A percentile compares a stretch with the other conserved stretches of the same genome.
phyloP scores from a whole-genome alignment of 225 moss, liverwort and hornwort species.

The Pseudoscleropodium purum region DNA sequence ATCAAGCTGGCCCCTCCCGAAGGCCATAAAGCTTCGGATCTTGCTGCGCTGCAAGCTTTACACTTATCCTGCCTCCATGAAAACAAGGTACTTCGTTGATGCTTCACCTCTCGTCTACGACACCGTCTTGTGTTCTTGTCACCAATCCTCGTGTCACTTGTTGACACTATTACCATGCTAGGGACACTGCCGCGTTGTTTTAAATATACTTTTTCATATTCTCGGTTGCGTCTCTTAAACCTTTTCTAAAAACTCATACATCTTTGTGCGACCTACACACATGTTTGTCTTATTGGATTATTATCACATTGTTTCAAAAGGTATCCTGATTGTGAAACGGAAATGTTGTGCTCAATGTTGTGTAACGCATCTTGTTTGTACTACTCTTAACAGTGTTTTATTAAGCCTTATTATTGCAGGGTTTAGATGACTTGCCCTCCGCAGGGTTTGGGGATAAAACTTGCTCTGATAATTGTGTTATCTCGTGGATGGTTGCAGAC shows the following conservation, averaged over 20 bases:
- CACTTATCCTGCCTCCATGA: constrained; percentile 75
- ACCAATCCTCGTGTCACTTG: not conserved
- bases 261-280: not conserved
- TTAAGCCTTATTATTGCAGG: not conserved
- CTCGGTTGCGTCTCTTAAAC: not conserved
- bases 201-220: not conserved
- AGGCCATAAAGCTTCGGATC: constrained; percentile 34
- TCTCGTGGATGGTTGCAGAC: constrained; percentile 47
- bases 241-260: not conserved
- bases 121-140: not conserved
- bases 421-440: not conserved
- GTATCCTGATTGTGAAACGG: not conserved
- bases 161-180: not conserved
- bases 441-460: not conserved
- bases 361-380: not conserved
- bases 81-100: constrained; percentile 49
- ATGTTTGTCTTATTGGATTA: not conserved
- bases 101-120: constrained; percentile 1
- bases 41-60: constrained; percentile 55
- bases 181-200: not conserved
- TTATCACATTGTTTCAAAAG: not conserved
- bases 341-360: not conserved
- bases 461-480: not conserved
- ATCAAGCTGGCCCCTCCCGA: constrained; percentile 72
- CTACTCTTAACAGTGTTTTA: not conserved